phyloP scores from a whole-genome alignment of 148 eudicot species.

The Camellia sinensis region DNA sequence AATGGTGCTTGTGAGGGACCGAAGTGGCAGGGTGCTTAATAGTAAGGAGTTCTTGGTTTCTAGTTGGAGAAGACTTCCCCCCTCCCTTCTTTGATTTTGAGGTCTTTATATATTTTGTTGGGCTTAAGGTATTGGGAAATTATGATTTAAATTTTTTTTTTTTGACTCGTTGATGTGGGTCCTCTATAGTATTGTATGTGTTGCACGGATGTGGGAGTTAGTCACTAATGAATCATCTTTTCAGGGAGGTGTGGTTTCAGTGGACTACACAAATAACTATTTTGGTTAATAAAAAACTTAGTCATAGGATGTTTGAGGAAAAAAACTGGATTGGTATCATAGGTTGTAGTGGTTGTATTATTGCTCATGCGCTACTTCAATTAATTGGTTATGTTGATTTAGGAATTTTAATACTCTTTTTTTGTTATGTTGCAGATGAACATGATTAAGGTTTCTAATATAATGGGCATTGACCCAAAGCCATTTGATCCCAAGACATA shows the following conservation, averaged over 20 bases:
- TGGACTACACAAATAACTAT: background rate
- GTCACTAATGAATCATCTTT: background rate
- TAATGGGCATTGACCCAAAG: slow-evolving; percentile 92
- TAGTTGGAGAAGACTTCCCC: background rate
- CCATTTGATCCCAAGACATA: slow-evolving; percentile 93
- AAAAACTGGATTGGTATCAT: background rate
- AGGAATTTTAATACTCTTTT: background rate
- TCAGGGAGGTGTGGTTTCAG: background rate
- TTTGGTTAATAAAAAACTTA: background rate
- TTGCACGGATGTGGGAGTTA: background rate
- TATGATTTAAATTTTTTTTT: background rate
- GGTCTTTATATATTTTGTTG: background rate
- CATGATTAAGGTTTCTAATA: slow-evolving; percentile 89
- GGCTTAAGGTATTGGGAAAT: background rate
- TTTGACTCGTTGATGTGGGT: background rate
- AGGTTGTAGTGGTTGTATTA: background rate
- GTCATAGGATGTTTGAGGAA: background rate
- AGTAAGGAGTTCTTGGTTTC: background rate
- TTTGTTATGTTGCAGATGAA: slow-evolving; percentile 66
- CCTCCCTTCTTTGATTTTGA: background rate
- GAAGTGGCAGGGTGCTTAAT: background rate
- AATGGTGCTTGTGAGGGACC: slow-evolving; percentile 12
- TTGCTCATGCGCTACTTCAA: background rate
- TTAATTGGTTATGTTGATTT: background rate
- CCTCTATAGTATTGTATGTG: background rate